phyloP scores from a whole-genome alignment of 768 basidiomycete genomes.

The Pleurotus tuber-regium region DNA sequence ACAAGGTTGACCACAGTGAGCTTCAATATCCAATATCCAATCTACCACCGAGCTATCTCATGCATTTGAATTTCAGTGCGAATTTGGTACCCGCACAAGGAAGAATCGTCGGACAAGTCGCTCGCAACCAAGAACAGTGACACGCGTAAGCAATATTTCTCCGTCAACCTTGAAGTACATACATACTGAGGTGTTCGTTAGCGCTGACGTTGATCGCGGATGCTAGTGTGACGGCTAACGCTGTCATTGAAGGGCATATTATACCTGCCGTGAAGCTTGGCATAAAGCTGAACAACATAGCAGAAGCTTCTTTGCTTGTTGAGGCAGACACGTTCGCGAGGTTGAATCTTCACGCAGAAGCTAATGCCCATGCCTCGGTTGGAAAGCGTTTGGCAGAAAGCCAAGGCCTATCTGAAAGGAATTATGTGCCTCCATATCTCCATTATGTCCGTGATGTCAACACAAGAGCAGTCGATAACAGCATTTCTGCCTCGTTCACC shows the following conservation, averaged over 20 bases:
- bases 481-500: background rate
- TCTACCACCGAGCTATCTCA: constrained; percentile 26
- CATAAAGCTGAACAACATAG: background rate
- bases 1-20: constrained; percentile 19
- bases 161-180: background rate
- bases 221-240: constrained; percentile 25
- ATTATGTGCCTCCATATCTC: background rate
- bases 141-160: constrained; percentile 22
- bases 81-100: constrained; percentile 15
- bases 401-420: too few relatives aligned
- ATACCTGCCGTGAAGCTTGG: constrained; percentile 22
- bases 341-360: background rate
- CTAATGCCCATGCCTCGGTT: background rate
- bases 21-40: background rate
- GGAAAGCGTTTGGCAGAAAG: background rate
- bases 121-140: constrained; percentile 7
- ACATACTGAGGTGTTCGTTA: background rate
- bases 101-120: constrained; percentile 21
- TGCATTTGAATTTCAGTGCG: constrained; percentile 32
- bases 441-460: background rate
- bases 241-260: constrained; percentile 30
- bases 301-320: background rate
- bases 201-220: constrained; percentile 29
- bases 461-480: background rate
- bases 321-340: background rate